These are phyloP conservation scores for Gonium pectorale DNA, from an alignment of 139 green algal species.

Conservation along the genomic window DNA sequence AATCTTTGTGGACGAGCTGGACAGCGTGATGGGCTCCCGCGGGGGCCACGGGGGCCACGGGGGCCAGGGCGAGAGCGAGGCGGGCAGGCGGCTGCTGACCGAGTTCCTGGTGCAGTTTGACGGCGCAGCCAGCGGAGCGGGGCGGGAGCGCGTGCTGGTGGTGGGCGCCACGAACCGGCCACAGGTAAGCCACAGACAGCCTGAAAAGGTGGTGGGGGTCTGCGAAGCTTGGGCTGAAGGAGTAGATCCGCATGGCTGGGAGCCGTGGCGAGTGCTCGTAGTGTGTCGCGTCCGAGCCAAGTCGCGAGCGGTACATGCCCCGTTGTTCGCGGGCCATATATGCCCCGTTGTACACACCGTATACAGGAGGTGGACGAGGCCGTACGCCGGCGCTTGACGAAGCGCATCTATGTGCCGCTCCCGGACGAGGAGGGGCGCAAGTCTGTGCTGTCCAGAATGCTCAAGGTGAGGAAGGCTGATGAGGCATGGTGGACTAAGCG, in stretches of 20 bases:
- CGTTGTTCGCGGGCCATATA: too few relatives aligned
- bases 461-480: too few relatives aligned
- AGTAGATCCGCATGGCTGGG: too few relatives aligned
- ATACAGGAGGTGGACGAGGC: conserved; percentile 76
- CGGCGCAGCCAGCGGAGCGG: conserved; percentile 50
- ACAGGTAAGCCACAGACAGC: too few relatives aligned
- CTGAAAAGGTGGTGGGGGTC: too few relatives aligned
- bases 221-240: too few relatives aligned
- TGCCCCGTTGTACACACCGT: not conserved
- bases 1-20: conserved; percentile 94
- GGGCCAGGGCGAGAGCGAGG: conserved; percentile 88
- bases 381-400: conserved; percentile 73
- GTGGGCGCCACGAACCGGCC: conserved; percentile 73
- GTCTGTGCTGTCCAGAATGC: conserved; percentile 68
- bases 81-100: conserved; percentile 94
- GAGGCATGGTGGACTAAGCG: too few relatives aligned
- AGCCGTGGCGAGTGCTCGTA: too few relatives aligned
- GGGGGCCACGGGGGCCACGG: too few relatives aligned
- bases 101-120: conserved; percentile 93
- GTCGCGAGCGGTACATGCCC: too few relatives aligned
- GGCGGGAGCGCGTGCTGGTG: conserved; percentile 55
- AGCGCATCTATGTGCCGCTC: conserved; percentile 82
- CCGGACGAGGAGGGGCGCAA: conserved; percentile 60
- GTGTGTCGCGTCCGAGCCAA: too few relatives aligned
- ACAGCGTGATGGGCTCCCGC: conserved; percentile 72